Base-by-base conservation (phyloP, 2,329 filamentous ascomycete genomes). In the Penicillium sp. region DNA sequence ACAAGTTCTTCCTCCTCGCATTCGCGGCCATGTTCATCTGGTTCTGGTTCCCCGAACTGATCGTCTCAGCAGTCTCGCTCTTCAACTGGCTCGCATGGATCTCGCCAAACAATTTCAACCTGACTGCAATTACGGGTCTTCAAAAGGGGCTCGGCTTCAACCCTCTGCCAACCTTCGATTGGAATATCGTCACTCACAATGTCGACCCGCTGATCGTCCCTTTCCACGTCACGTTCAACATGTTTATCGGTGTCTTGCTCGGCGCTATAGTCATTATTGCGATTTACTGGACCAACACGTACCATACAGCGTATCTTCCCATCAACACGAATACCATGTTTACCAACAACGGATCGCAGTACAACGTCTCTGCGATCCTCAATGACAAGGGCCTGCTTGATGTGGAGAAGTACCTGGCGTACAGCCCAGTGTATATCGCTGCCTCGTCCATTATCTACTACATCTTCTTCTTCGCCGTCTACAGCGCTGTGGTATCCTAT, bases 11-110 rank as follows among this genome's bases (percentile, higher is more conserved):
- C 44, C 50, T 62, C 30, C 45, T 58, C 41, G 46, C 54, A 26
- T 62, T 62, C 19, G 30, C 13, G 5, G 31, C 17, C 54, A 62
- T 62, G 60, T 62, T 62, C 19, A 9, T 62, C 41, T 62, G 51
- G 48, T 62, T 58, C 55, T 62, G 60, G 60, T 58, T 62, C 13
- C 60, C 60, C 1, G 41, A 41, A 3, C 48, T 58, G 13, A 53
- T 62, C 44, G 50, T 62, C 21, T 51, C 44, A 1, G 60, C 60
- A 2, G n/a, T 62, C 9, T 62, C 60, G 21, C 56, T 58, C 48
- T 62, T 62, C 60, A 62, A 62, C 55, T 62, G 60, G 60, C 50
- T 62, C 44, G 56, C 56, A 9, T 62, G 60, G 60, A 62, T 62
- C n/a, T 15, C 60, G 2, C 60, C 60, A 7, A 38, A 54, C 2